These are phyloP conservation scores for Penicillium hordei DNA, from an alignment of 2,329 filamentous ascomycete species.

Conservation along the genomic window DNA sequence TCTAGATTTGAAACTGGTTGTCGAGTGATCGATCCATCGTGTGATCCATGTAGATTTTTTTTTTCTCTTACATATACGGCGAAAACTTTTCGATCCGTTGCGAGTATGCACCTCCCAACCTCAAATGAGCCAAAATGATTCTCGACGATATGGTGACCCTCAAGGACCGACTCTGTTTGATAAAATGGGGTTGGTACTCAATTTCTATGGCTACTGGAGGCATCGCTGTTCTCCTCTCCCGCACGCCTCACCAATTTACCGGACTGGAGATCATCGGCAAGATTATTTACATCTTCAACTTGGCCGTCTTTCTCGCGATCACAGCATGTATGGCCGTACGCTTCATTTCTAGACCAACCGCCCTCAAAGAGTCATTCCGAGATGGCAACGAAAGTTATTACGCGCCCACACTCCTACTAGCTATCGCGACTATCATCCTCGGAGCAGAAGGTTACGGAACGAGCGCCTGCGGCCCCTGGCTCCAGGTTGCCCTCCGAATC, in stretches of 20 bases:
- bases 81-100: background rate
- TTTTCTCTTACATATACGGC: background rate
- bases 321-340: constrained; percentile 35
- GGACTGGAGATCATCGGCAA: constrained; percentile 63
- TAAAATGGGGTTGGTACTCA: constrained; percentile 70
- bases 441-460: constrained; percentile 64
- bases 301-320: constrained; percentile 60
- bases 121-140: background rate
- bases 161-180: constrained; percentile 39
- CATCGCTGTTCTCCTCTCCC: constrained; percentile 59
- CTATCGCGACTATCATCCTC: constrained; percentile 64
- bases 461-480: constrained; percentile 53
- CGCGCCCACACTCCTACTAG: constrained; percentile 65
- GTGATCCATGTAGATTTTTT: background rate
- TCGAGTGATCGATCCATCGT: background rate
- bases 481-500: constrained; percentile 58
- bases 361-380: constrained; percentile 54
- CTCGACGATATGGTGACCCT: constrained; percentile 3
- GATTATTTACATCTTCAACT: constrained; percentile 64
- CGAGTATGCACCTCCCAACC: background rate
- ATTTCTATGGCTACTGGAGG: constrained; percentile 72
- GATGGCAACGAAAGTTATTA: constrained; percentile 67
- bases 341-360: constrained; percentile 50
- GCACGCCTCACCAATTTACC: constrained; percentile 60
- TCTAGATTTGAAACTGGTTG: background rate